A percentile compares a stretch with the other conserved stretches of the same genome.
These are phyloP conservation scores for Suillus luteus DNA, from an alignment of 768 basidiomycete species.

Conservation along the genomic window DNA sequence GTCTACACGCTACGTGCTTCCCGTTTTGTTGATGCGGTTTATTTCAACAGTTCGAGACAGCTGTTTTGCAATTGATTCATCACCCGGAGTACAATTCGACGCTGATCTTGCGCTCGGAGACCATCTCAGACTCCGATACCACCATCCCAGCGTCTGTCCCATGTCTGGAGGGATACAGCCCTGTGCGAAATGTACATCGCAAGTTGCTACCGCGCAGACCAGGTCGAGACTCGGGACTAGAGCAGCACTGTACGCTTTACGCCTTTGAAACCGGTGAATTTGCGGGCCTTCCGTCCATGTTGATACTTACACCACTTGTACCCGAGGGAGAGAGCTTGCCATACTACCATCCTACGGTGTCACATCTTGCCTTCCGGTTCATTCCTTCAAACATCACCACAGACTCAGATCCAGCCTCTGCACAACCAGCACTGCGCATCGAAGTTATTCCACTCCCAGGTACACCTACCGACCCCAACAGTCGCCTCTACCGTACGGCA, in stretches of 20 bases:
- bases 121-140: conserved; percentile 41
- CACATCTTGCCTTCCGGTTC: conserved; percentile 82
- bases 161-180: conserved; percentile 38
- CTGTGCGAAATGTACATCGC: conserved; percentile 60
- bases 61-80: conserved; percentile 70
- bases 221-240: conserved; percentile 67
- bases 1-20: neutral
- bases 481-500: conserved; percentile 79
- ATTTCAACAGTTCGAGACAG: conserved; percentile 64
- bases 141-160: conserved; percentile 39
- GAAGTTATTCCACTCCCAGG: conserved; percentile 55
- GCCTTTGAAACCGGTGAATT: conserved; percentile 26
- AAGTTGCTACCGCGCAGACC: conserved; percentile 78
- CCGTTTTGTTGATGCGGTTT: neutral
- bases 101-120: conserved; percentile 84
- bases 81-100: conserved; percentile 95
- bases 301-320: conserved; percentile 65
- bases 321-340: conserved; percentile 55
- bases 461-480: conserved; percentile 50
- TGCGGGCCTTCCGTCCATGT: conserved; percentile 33
- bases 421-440: conserved; percentile 44
- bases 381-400: conserved; percentile 36
- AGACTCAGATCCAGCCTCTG: conserved; percentile 22
- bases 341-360: conserved; percentile 88
- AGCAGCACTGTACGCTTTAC: conserved; percentile 82